Evolutionary conservation across 306 rosid genomes (phyloP).

Genomic region (Glycine soja): DNA sequence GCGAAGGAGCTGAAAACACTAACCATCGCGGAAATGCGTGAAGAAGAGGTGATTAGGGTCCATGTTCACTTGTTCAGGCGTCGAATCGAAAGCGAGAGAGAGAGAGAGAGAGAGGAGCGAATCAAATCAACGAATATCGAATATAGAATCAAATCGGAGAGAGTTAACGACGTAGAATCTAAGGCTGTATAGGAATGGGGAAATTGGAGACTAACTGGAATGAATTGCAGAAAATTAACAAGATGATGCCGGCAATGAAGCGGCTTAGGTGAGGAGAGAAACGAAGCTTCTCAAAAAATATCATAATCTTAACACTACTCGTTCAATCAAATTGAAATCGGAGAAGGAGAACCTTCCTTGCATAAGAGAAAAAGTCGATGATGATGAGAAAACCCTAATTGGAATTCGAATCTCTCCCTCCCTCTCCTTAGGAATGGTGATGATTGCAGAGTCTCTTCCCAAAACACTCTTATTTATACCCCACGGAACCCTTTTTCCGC

Average conservation of each 20-base stretch:
- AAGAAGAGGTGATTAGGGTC: conserved; percentile 56
- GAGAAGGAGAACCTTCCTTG: conserved; percentile 43
- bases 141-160: neutral
- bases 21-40: conserved; percentile 56
- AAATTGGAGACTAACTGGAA: conserved; percentile 64
- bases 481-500: neutral
- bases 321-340: neutral
- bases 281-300: conserved; percentile 53
- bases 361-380: conserved; percentile 42
- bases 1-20: conserved; percentile 27
- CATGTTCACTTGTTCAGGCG: conserved; percentile 28
- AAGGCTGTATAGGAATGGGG: conserved; percentile 66
- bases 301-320: conserved; percentile 50
- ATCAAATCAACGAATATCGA: neutral
- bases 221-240: conserved; percentile 62
- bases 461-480: conserved; percentile 24
- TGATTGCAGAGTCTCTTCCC: neutral
- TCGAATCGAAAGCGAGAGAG: neutral
- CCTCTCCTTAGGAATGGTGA: neutral
- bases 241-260: conserved; percentile 67
- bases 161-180: neutral
- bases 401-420: conserved; percentile 6
- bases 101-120: neutral
- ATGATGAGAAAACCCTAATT: neutral
- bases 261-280: conserved; percentile 64